phyloP scores from a whole-genome alignment of 352 stramenopile species.

The Phytophthora quininea region DNA sequence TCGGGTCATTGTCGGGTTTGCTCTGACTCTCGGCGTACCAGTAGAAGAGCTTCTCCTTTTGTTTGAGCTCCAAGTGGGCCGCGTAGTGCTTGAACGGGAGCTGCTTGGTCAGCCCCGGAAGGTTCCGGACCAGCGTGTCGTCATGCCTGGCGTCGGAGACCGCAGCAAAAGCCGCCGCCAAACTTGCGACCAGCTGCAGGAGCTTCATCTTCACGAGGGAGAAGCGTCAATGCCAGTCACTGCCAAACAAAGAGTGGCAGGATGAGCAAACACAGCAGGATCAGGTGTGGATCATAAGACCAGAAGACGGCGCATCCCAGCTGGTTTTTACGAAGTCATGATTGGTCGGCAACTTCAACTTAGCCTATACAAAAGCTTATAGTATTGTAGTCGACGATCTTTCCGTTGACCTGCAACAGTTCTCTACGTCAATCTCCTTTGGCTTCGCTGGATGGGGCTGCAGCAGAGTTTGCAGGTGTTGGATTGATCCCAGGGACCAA shows the following conservation, averaged over 20 bases:
- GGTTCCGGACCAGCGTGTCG: conserved; percentile 51
- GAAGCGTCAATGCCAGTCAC: not conserved
- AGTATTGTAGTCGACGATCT: conserved; percentile 9
- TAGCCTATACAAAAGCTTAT: conserved; percentile 28
- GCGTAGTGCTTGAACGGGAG: conserved; percentile 78
- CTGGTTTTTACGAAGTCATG: not conserved
- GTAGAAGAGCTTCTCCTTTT: conserved; percentile 78
- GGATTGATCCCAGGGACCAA: conserved; percentile 29
- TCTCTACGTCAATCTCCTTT: conserved; percentile 28
- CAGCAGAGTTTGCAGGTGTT: conserved; percentile 2
- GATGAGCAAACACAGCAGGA: conserved; percentile 1
- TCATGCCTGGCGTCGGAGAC: conserved; percentile 36
- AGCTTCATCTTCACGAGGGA: conserved; percentile 46
- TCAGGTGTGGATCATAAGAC: conserved; percentile 2
- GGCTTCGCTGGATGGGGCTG: conserved; percentile 16
- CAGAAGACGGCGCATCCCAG: not conserved
- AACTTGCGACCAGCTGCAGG: conserved; percentile 44
- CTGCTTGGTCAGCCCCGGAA: conserved; percentile 51
- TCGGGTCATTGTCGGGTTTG: conserved; percentile 58
- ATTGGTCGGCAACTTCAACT: conserved; percentile 29
- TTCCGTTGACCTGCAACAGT: not conserved
- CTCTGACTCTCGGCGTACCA: conserved; percentile 80
- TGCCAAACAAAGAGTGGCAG: conserved; percentile 30
- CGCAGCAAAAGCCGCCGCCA: conserved; percentile 10
- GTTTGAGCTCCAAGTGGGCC: conserved; percentile 56